Conservation (phyloP, 2,329 filamentous ascomycete species). For the Trichoderma oligosporum region DNA sequence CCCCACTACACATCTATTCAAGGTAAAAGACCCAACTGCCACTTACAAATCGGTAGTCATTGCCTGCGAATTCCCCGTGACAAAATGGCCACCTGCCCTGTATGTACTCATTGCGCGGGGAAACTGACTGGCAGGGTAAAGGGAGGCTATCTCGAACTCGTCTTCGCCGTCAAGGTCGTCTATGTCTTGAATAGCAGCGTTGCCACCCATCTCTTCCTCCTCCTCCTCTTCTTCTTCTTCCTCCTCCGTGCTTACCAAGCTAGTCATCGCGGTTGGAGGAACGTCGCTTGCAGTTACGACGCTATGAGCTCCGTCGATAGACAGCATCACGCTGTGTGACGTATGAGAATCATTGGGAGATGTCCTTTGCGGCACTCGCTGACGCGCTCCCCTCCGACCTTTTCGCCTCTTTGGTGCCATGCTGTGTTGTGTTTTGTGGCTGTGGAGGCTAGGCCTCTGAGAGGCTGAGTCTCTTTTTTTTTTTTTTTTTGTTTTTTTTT, state of each 20-base stretch:
- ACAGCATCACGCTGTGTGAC: conserved; percentile 24
- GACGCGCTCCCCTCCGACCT: neutral
- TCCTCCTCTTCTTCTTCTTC: conserved; percentile 29
- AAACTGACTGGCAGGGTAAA: conserved; percentile 42
- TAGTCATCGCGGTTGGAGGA: conserved; percentile 38
- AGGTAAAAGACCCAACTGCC: neutral
- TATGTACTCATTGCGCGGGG: conserved; percentile 36
- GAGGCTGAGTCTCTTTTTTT: no score
- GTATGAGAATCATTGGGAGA: neutral
- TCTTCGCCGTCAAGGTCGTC: conserved; percentile 27
- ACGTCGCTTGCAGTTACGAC: conserved; percentile 33
- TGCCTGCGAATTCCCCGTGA: conserved; percentile 28
- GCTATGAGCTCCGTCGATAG: conserved; percentile 35
- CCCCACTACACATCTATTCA: no score
- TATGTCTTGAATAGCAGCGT: neutral
- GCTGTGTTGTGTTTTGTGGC: neutral
- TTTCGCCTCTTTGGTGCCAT: conserved; percentile 12
- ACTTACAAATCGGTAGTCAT: conserved; percentile 40
- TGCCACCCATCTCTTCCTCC: conserved; percentile 23
- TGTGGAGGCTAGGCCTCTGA: neutral
- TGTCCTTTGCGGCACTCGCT: neutral
- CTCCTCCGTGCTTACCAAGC: conserved; percentile 35
- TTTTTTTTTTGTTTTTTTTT: no score
- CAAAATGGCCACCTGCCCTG: conserved; percentile 35
- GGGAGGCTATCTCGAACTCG: conserved; percentile 36